A percentile compares a stretch with the other conserved stretches of the same genome.
Evolutionary conservation across 1,139 yeast genomes (phyloP).

Genomic region (Yamadazyma mexicana): DNA sequence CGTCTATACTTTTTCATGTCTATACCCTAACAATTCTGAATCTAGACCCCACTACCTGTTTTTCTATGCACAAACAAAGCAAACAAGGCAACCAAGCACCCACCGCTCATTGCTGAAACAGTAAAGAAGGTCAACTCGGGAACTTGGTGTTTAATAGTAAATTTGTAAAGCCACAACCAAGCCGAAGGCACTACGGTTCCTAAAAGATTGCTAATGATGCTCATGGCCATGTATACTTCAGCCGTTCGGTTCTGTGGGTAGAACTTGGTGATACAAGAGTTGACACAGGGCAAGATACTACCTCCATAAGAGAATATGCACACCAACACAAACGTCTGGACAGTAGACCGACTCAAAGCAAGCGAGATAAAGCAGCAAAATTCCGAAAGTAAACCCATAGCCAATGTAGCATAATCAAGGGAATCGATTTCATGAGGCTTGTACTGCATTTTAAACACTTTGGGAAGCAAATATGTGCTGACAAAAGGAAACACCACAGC

Average conservation of each 20-base stretch:
- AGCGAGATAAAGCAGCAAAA: neutral
- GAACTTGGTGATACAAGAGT: constrained; percentile 10
- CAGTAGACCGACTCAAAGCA: no score
- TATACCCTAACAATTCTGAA: no score
- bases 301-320: neutral
- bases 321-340: neutral
- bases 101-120: neutral
- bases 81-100: neutral
- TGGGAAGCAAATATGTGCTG: constrained; percentile 14
- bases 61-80: neutral
- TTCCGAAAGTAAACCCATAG: neutral
- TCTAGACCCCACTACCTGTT: neutral
- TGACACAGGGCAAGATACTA: constrained; percentile 3
- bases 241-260: constrained; percentile 9
- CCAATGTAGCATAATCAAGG: constrained; percentile 4
- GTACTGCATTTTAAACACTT: constrained; percentile 4
- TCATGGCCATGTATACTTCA: constrained; percentile 7
- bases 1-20: no score
- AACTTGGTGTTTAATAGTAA: constrained; percentile 6
- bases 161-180: constrained; percentile 24
- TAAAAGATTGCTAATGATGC: constrained; percentile 15
- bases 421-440: constrained; percentile 6
- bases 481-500: constrained; percentile 35
- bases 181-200: constrained; percentile 22
- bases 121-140: constrained; percentile 9